Percentiles rank a stretch among this genome's conserved stretches.
These are phyloP conservation scores for Fraxinus greggii DNA, from an alignment of 305 asterid genomes.

Conservation along the genomic window DNA sequence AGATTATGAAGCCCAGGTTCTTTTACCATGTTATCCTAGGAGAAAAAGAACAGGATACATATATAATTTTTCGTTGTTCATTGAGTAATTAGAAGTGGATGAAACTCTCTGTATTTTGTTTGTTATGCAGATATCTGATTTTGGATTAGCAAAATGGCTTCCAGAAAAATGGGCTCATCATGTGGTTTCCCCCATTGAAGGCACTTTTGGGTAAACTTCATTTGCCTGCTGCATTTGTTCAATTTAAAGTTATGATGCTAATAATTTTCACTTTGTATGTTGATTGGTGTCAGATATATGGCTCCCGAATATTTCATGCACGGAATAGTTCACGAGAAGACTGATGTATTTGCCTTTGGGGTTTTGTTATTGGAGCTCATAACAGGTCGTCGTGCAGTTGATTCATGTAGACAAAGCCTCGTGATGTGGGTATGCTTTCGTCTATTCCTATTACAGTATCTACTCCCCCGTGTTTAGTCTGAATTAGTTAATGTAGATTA, in stretches of 20 bases:
- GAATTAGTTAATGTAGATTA: neutral
- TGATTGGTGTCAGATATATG: conserved; percentile 61
- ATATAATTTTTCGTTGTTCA: neutral
- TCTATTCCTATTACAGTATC: neutral
- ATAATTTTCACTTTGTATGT: neutral
- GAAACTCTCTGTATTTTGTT: conserved; percentile 9
- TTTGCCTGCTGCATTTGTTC: neutral
- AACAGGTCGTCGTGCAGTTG: conserved; percentile 95
- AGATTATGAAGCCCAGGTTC: conserved; percentile 84
- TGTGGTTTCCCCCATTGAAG: conserved; percentile 94
- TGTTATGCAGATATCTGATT: conserved; percentile 84
- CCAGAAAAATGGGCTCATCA: conserved; percentile 90
- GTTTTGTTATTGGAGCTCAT: conserved; percentile 85
- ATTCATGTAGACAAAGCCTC: conserved; percentile 79
- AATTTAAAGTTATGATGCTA: neutral
- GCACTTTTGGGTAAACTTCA: conserved; percentile 81
- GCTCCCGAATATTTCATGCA: conserved; percentile 99
- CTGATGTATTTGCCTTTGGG: conserved; percentile 91
- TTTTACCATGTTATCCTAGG: neutral
- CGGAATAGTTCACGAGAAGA: conserved; percentile 85
- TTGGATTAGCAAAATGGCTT: conserved; percentile 96
- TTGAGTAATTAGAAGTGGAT: neutral
- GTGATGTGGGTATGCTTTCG: conserved; percentile 80
- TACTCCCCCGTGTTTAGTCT: neutral
- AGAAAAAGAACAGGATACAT: neutral